Evolutionary conservation across 2,329 filamentous ascomycete species (phyloP), one percentile per base, ranked within the genome.

Genomic region (Claviceps monticola): DNA sequence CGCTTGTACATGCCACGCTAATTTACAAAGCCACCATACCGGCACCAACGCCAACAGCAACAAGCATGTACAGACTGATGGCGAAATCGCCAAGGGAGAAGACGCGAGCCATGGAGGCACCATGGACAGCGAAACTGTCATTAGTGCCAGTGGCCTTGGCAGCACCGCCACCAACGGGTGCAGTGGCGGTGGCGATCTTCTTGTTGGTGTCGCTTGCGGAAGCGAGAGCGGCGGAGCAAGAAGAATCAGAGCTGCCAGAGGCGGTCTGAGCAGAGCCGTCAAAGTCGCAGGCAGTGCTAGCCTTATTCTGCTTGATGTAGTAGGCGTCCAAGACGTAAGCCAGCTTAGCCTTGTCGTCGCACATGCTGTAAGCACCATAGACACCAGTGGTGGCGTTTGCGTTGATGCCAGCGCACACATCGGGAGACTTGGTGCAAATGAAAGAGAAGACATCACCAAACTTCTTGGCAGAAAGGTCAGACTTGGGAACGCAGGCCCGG

Each of bases 361-460:
- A 93, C 80, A 88, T 88, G 66, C 80, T 79, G 74, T 86, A 88
- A 50, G 84, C 79, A 59, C 87, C 87, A 66, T 86, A 93, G 55
- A 75, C 70, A 61, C 85, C 87, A 19, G 73, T 76, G 54, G 76
- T 79, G 49, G 76, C 76, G 68, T 90, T 84, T 58, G 74, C 75
- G 56, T 68, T 71, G 68, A 93, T 88, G 51, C 83, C 86, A 23
- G 67, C 69, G 70, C 88, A 93, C 58, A 77, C 74, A 38, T 66
- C 62, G 46, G 68, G 64, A 54, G 74, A 65, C 45, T 69, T 62
- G 52, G 80, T 83, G 69, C 87, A 93, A 67, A 91, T 78, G 66
- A 72, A 82, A 64, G 74, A 74, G 68, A 97, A 97, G 59, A 93
- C 77, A 16, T 76, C 70, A 48, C 77, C 79, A 61, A 80, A 84